phyloP scores from a whole-genome alignment of 768 basidiomycete genomes.

The Clavulina sp. region DNA sequence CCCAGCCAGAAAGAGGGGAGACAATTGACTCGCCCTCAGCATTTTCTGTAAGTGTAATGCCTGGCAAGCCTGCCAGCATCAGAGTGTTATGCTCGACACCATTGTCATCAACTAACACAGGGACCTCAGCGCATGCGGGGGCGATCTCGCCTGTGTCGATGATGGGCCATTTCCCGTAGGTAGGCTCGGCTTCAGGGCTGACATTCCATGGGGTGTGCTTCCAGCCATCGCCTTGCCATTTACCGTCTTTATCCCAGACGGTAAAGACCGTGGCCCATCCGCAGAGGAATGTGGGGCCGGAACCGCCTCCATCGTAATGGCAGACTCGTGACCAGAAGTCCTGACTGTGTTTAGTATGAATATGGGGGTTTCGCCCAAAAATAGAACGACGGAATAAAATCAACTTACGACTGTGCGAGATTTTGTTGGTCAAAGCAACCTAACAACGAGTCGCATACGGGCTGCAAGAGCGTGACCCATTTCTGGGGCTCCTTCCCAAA shows the following conservation, averaged over 20 bases:
- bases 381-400: constrained; percentile 16
- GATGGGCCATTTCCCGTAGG: background rate
- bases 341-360: too few relatives aligned
- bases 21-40: too few relatives aligned
- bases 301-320: background rate
- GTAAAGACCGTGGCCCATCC: constrained; percentile 5
- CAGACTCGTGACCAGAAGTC: background rate
- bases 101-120: constrained; percentile 4
- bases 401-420: too few relatives aligned
- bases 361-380: constrained; percentile 13
- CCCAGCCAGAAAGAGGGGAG: too few relatives aligned
- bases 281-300: constrained; percentile 1
- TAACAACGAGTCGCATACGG: too few relatives aligned
- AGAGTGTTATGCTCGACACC: background rate
- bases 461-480: constrained; percentile 26
- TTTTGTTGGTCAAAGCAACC: background rate
- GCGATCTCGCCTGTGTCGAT: constrained; percentile 1
- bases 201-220: background rate
- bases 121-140: background rate
- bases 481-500: constrained; percentile 22
- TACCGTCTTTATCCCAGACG: background rate
- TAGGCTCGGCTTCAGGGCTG: background rate
- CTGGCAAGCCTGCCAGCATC: background rate
- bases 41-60: too few relatives aligned
- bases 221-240: background rate